Percentiles rank a stretch among this genome's conserved stretches.
phyloP scores from a whole-genome alignment of 2,329 filamentous ascomycete species.

The Alternaria infectoria region DNA sequence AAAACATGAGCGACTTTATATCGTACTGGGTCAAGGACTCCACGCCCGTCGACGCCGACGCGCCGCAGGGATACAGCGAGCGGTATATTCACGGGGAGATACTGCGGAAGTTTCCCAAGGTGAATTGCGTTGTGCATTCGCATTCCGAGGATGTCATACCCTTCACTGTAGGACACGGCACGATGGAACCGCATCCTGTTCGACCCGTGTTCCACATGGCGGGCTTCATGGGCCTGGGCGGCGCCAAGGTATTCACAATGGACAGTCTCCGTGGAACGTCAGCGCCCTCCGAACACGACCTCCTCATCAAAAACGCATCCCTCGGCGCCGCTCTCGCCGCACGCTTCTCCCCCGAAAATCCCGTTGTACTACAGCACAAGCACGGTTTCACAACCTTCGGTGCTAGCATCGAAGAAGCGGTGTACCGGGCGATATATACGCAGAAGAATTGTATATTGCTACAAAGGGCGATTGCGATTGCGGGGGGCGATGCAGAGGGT shows the following conservation, averaged over 20 bases:
- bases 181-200: conserved; percentile 15
- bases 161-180: conserved; percentile 44
- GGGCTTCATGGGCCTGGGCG: conserved; percentile 43
- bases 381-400: conserved; percentile 54
- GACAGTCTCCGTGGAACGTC: conserved; percentile 30
- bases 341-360: conserved; percentile 14
- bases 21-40: conserved; percentile 55
- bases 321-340: conserved; percentile 34
- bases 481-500: conserved; percentile 32
- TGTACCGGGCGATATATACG: conserved; percentile 52
- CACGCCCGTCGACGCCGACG: conserved; percentile 49
- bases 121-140: conserved; percentile 51
- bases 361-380: conserved; percentile 50
- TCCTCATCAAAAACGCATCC: conserved; percentile 33
- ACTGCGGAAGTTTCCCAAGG: conserved; percentile 46
- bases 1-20: conserved; percentile 53
- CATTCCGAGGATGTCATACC: conserved; percentile 51
- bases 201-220: conserved; percentile 50
- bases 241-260: conserved; percentile 21
- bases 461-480: conserved; percentile 41
- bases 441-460: conserved; percentile 43
- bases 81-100: conserved; percentile 53
- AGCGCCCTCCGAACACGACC: conserved; percentile 13
- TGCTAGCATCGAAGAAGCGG: conserved; percentile 47
- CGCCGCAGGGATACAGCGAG: conserved; percentile 50